Evolutionary conservation across 257 asterid genomes (phyloP), one percentile per base, ranked within the genome.

Genomic region (Primulina tabacum): DNA sequence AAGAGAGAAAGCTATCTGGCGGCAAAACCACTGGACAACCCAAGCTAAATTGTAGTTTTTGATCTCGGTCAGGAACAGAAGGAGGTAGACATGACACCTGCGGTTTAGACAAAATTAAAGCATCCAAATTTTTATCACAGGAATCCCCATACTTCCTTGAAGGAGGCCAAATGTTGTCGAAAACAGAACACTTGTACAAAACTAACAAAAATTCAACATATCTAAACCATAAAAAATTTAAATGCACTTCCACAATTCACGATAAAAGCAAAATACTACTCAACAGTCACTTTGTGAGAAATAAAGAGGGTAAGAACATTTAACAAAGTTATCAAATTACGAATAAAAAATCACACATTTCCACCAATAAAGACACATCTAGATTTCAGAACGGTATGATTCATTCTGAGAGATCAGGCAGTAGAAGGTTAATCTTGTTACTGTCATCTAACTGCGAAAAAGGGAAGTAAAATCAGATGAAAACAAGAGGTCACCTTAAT

Each of bases 1-100:
- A 80, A 68, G 96, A 91, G 72, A 94, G 85, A 75, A 91, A 94
- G 83, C 99, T 94, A 37, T 89, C 99, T 26, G 99, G 95, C 60
- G 97, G 97, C 73, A 94, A 87, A 73, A 88, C 85, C 83, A 89
- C 92, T 2, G 75, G 96, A 72, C 95, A 85, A 70, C 92, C 95
- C 84, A 89, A 81, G 84, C 89, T 77, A 79, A 94, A 94, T 62
- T 86, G 90, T 75, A 93, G 82, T 82, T 87, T 89, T 75, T 76
- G 75, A 75, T 87, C 85, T 74, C 86, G 82, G 76, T 89, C 89
- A 72, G 87, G 88, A 79, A 89, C 62, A 35, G 94, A 78, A 70
- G 90, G 78, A 53, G 94, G 96, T 34, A 93, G 82, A 73, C 96
- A 89, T 68, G 92, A 89, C 71, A 77, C 79, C 97, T 93, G 85